Evolutionary conservation across 1,284 basidiomycete genomes (phyloP).

Genomic region (Porogramme epimiltina): DNA sequence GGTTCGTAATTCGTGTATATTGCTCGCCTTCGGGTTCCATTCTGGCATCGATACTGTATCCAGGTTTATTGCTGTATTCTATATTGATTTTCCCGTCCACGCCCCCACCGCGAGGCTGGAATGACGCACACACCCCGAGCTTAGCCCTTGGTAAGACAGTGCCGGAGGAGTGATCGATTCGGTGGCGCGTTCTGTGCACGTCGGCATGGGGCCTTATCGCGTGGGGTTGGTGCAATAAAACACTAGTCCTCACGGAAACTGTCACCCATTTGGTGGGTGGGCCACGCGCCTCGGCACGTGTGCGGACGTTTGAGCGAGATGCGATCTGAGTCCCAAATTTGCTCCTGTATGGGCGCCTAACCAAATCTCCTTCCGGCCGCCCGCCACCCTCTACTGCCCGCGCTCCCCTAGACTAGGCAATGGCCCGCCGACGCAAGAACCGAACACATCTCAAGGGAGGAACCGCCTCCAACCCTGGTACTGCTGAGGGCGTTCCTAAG

Average conservation of each 20-base stretch:
- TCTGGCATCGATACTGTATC: conserved; percentile 17
- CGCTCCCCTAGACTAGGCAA: conserved; percentile 30
- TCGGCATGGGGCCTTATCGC: no score
- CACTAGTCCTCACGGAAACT: no score
- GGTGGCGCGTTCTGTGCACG: no score
- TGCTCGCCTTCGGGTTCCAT: conserved; percentile 5
- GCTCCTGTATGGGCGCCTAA: background rate
- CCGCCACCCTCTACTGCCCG: background rate
- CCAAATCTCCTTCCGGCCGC: background rate
- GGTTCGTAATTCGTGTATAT: conserved; percentile 21
- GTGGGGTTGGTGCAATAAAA: no score
- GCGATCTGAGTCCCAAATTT: conserved; percentile 12
- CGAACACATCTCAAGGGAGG: conserved; percentile 82
- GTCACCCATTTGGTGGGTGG: no score
- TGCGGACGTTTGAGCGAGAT: conserved; percentile 4
- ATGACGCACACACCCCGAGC: no score
- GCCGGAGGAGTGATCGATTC: no score
- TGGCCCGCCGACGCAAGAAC: conserved; percentile 84
- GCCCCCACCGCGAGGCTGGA: no score
- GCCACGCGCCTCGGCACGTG: no score
- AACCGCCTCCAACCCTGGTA: conserved; percentile 33
- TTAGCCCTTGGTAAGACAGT: no score
- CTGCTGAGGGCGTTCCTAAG: conserved; percentile 55
- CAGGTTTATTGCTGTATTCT: conserved; percentile 23
- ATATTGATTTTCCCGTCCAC: conserved; percentile 5